A percentile compares a stretch with the other conserved stretches of the same genome.
Conservation (phyloP, 139 green algal genomes). For the Chlorella vulgaris region DNA sequence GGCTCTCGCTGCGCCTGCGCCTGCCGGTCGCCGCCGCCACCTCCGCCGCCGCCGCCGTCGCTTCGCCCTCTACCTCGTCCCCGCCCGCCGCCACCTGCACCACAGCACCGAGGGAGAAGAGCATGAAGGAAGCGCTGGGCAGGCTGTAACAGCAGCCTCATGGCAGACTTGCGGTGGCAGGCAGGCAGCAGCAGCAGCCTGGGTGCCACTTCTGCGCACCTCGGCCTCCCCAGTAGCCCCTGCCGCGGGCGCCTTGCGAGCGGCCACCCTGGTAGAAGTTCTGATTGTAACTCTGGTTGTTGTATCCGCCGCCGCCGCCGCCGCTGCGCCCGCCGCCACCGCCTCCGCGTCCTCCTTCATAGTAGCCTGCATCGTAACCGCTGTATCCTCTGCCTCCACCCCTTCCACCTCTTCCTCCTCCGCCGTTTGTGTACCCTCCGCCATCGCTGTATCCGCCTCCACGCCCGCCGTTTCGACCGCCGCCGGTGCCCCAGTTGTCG, state of each 20-base stretch:
- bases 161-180: too few relatives aligned
- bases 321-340: too few relatives aligned
- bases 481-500: constrained; percentile 6
- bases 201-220: not conserved
- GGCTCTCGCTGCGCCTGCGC: constrained; percentile 14
- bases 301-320: too few relatives aligned
- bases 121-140: too few relatives aligned
- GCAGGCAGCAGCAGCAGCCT: not conserved
- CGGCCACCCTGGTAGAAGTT: not conserved
- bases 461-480: constrained; percentile 1
- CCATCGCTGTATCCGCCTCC: constrained; percentile 1
- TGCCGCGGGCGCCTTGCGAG: not conserved
- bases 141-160: too few relatives aligned
- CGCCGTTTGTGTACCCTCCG: constrained; percentile 5
- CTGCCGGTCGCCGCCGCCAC: constrained; percentile 2
- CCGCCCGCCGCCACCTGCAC: constrained; percentile 10
- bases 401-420: constrained; percentile 38
- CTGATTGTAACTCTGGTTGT: too few relatives aligned
- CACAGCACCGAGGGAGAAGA: too few relatives aligned
- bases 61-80: too few relatives aligned
- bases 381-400: constrained; percentile 17
- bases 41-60: constrained; percentile 17
- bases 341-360: too few relatives aligned
- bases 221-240: constrained; percentile 31
- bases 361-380: too few relatives aligned